phyloP scores from a whole-genome alignment of 768 basidiomycete species.

The Boletellus sp. region DNA sequence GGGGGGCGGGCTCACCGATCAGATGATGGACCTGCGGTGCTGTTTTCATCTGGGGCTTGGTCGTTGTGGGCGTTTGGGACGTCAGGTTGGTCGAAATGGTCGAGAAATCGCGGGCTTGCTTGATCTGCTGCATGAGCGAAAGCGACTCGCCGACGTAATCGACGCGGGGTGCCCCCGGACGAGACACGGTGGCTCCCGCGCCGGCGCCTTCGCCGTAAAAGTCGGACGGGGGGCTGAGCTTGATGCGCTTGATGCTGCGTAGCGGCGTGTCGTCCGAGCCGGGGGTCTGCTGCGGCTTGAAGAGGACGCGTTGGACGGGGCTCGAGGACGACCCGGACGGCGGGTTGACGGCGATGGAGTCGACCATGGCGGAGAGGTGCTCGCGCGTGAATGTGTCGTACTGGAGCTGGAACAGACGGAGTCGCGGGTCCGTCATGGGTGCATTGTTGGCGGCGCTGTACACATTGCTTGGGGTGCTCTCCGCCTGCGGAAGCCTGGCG shows the following conservation, averaged over 20 bases:
- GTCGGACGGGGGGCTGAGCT: constrained; percentile 66
- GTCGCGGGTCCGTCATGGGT: constrained; percentile 63
- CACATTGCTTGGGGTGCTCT: constrained; percentile 50
- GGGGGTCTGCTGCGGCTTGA: constrained; percentile 46
- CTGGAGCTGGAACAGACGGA: constrained; percentile 87
- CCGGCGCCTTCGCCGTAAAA: constrained; percentile 50
- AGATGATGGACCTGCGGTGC: background rate
- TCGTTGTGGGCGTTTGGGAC: constrained; percentile 23
- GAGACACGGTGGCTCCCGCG: constrained; percentile 45
- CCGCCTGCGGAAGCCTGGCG: constrained; percentile 46
- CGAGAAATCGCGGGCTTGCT: constrained; percentile 72
- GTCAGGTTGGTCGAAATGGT: constrained; percentile 64
- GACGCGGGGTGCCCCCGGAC: constrained; percentile 46
- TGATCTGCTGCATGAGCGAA: constrained; percentile 77
- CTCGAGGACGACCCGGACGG: constrained; percentile 55
- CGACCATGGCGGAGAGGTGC: constrained; percentile 90
- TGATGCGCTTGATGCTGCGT: constrained; percentile 77
- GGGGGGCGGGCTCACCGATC: constrained; percentile 14
- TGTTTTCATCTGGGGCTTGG: constrained; percentile 8
- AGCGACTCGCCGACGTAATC: constrained; percentile 79
- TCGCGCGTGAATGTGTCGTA: constrained; percentile 97
- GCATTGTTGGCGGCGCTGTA: constrained; percentile 25
- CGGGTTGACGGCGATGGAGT: constrained; percentile 84
- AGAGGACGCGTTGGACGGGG: constrained; percentile 39
- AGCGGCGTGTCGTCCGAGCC: constrained; percentile 46